phyloP scores from a whole-genome alignment of 75 land plant species.

The Selaginella moellendorffii region DNA sequence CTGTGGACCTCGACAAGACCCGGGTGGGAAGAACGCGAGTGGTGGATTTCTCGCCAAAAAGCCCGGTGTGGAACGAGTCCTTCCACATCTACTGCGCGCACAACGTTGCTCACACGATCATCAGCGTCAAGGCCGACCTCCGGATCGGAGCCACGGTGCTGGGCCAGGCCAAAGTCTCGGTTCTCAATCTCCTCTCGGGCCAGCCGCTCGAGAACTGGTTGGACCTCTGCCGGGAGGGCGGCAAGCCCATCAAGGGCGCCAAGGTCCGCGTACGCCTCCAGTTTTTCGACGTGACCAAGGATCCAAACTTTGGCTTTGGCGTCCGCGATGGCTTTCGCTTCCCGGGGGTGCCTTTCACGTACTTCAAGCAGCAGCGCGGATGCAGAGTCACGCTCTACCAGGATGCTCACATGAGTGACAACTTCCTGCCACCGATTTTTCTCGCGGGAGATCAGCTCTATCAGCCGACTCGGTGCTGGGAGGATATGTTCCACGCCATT shows the following conservation, averaged over 20 bases:
- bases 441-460: constrained; percentile 5
- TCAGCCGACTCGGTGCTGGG: constrained; percentile 21
- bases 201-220: neutral
- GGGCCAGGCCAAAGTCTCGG: constrained; percentile 73
- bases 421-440: neutral
- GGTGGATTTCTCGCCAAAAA: constrained; percentile 23
- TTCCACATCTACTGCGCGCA: constrained; percentile 92
- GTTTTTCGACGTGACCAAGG: neutral
- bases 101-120: constrained; percentile 31
- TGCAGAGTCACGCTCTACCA: constrained; percentile 3
- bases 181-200: constrained; percentile 25
- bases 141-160: constrained; percentile 54
- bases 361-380: neutral
- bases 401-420: constrained; percentile 5
- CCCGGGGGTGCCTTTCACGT: neutral
- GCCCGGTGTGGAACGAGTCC: constrained; percentile 56
- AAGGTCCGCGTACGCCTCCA: neutral
- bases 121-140: constrained; percentile 54
- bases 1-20: constrained; percentile 63
- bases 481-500: constrained; percentile 8
- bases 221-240: constrained; percentile 5
- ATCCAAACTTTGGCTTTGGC: neutral
- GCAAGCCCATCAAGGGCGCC: neutral
- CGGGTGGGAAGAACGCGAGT: constrained; percentile 65
- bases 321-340: constrained; percentile 9